Evolutionary conservation across 345 rosid species (phyloP), one percentile per base, ranked within the genome.

Genomic region (Eucalyptus victrix): DNA sequence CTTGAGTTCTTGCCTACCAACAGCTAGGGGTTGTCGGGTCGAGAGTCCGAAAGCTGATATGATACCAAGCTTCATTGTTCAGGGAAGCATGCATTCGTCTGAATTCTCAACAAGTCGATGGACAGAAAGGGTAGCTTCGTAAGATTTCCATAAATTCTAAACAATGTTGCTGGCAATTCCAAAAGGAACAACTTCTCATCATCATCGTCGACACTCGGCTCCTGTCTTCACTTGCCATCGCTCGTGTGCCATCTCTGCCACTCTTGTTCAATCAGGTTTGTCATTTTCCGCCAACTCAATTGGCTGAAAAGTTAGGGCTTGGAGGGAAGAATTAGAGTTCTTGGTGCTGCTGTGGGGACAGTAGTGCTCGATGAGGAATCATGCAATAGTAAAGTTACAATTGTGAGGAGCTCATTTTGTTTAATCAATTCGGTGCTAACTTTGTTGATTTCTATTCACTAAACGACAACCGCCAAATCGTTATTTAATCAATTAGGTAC

Each of bases 141-240:
- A 9, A 56, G 30, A 9, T 6, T 56, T 24, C 58, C 58, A 53
- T 53, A 53, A 10, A 19, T 53, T 19, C 10, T 53, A 3, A 53
- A 53, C 24, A 53, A 53, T 8, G 58, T 8, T 53, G 58, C 24
- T 7, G 24, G 1, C 5, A 2, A 56, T 56, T 56, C 30, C 62
- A 1, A 24, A 24, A n/a, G n/a, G 24, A 56, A 56, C 12, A 56
- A 56, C 30, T 56, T 56, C 62, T 9, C 62, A 24, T 56, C 6
- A 0, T 56, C 62, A 0, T 3, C 0, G 24, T 1, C 5, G 0
- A 53, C 0, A 0, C 58, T 3, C 0, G 0, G 10, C 19, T 24
- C 56, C 1, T 53, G 1, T 56, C 6, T 56, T 56, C 3, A 0
- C 62, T 24, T 24, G 0, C 6, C 62, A 24, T 56, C 0, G 0